These are phyloP conservation scores for Beauveria medogensis DNA, from an alignment of 2,329 filamentous ascomycete genomes.

Conservation along the genomic window DNA sequence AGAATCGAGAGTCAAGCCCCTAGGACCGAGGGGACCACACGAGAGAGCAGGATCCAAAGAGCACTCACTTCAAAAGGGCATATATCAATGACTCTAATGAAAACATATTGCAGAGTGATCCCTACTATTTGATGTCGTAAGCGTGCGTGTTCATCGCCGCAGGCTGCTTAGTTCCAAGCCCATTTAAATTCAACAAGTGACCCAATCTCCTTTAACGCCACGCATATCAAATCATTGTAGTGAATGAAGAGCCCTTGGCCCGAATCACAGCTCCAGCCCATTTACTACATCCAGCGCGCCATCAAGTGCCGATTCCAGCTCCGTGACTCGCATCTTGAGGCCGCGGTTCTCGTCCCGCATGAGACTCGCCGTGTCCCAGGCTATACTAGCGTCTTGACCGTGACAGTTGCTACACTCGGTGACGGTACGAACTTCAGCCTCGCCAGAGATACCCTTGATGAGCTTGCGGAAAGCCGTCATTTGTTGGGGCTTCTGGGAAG, in stretches of 20 bases:
- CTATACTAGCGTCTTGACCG: slow-evolving; percentile 49
- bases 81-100: no score
- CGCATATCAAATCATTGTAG: background rate
- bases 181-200: background rate
- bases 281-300: slow-evolving; percentile 53
- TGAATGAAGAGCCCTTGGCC: background rate
- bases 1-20: no score
- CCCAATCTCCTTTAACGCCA: slow-evolving; percentile 1
- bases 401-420: slow-evolving; percentile 46
- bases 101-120: background rate
- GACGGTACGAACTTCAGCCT: slow-evolving; percentile 20
- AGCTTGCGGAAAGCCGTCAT: slow-evolving; percentile 34
- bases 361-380: slow-evolving; percentile 57
- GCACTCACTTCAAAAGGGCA: background rate
- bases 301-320: slow-evolving; percentile 53
- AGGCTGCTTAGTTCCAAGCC: background rate
- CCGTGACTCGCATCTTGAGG: slow-evolving; percentile 50
- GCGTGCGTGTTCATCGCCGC: background rate
- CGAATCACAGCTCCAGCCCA: slow-evolving; percentile 28
- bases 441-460: slow-evolving; percentile 34
- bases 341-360: slow-evolving; percentile 54
- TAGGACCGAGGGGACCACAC: no score
- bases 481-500: slow-evolving; percentile 15
- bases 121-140: background rate
- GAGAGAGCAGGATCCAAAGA: no score